Evolutionary conservation across 257 asterid species (phyloP).

Genomic region (Salvia splendens): DNA sequence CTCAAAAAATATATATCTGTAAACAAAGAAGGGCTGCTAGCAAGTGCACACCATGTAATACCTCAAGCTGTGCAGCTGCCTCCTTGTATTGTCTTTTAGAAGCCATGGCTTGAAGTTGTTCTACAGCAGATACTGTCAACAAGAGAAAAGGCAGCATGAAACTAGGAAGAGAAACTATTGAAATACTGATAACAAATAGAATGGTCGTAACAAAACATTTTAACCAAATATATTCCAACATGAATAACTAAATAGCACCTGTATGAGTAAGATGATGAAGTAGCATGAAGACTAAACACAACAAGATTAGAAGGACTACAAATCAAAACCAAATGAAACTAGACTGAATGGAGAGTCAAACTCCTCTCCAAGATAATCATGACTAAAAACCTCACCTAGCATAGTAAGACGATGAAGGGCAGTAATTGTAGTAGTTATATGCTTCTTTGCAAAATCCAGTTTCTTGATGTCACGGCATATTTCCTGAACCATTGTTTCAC

Average conservation of each 20-base stretch:
- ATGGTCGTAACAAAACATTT: not conserved
- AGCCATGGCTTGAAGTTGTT: constrained; percentile 97
- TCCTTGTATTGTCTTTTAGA: constrained; percentile 96
- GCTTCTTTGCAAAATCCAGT: constrained; percentile 97
- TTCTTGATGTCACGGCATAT: constrained; percentile 99
- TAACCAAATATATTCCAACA: not conserved
- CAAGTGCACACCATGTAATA: constrained; percentile 42
- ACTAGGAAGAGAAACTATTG: constrained; percentile 17
- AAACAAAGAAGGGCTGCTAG: constrained; percentile 27
- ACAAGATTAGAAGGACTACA: not conserved
- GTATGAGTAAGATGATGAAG: constrained; percentile 10
- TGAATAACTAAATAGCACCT: constrained; percentile 2
- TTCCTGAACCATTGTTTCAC: constrained; percentile 99
- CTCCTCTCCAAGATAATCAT: constrained; percentile 31
- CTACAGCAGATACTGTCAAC: constrained; percentile 89
- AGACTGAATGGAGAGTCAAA: constrained; percentile 24
- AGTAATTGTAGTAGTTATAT: constrained; percentile 92
- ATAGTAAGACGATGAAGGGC: constrained; percentile 99
- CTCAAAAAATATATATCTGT: constrained; percentile 16
- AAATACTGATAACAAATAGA: constrained; percentile 9
- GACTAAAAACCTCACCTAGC: constrained; percentile 69
- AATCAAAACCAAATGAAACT: constrained; percentile 22
- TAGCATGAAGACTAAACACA: constrained; percentile 11
- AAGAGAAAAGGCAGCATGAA: constrained; percentile 29
- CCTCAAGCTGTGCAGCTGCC: constrained; percentile 99